Conservation (phyloP, 2,329 filamentous ascomycete species). For the Sporothrix protearum region DNA sequence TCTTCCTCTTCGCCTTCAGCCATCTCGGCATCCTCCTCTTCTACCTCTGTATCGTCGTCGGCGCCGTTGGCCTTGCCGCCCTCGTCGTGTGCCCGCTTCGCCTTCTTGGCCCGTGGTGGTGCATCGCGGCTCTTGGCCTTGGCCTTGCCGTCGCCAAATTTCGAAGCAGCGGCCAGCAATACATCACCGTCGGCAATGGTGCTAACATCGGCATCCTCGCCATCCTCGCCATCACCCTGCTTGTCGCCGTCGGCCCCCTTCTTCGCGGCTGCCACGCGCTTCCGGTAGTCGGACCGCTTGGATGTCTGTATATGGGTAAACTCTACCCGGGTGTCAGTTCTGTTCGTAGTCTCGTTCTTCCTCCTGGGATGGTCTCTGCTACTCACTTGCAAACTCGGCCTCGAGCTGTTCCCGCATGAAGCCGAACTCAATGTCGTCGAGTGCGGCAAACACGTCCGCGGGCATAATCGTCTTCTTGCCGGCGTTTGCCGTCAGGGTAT, state of each 20-base stretch:
- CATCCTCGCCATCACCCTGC: constrained; percentile 30
- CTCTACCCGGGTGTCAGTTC: constrained; percentile 42
- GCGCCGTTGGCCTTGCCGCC: constrained; percentile 37
- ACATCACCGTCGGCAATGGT: background rate
- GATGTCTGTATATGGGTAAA: constrained; percentile 70
- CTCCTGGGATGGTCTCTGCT: background rate
- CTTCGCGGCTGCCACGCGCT: constrained; percentile 66
- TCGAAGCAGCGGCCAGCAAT: constrained; percentile 24
- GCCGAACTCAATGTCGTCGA: constrained; percentile 73
- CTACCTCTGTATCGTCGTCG: constrained; percentile 42
- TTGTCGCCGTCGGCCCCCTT: constrained; percentile 35
- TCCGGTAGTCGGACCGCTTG: constrained; percentile 69
- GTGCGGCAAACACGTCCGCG: constrained; percentile 69
- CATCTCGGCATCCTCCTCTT: constrained; percentile 36
- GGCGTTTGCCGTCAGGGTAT: constrained; percentile 63
- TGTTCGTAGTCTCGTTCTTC: background rate
- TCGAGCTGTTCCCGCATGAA: constrained; percentile 67
- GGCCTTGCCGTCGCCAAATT: constrained; percentile 25
- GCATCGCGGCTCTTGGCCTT: constrained; percentile 25
- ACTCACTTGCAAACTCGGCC: constrained; percentile 70
- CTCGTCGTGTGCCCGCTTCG: constrained; percentile 37
- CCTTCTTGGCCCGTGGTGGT: constrained; percentile 39
- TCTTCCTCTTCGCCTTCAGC: constrained; percentile 38
- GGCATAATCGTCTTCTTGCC: constrained; percentile 76
- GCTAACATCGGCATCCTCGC: constrained; percentile 26